Base-by-base conservation (phyloP, 2,329 filamentous ascomycete species). In the Periconia sp. region DNA sequence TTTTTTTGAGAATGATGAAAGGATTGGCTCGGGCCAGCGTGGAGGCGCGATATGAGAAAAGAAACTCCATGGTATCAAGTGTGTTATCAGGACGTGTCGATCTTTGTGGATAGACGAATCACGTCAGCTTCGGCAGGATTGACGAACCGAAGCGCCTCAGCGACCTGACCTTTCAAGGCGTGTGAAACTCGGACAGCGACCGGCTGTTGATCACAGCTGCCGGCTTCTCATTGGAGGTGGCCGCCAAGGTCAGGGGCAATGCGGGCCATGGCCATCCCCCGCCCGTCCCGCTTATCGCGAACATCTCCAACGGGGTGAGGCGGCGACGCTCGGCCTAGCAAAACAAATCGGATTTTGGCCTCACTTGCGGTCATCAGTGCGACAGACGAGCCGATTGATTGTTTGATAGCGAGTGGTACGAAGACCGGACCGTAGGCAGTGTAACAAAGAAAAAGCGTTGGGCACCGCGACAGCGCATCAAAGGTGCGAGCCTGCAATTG, bases 361-460 rank as follows among this genome's bases (percentile, higher is more conserved):
- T 27, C 23, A 27, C 23, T 27, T 27, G 3, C 8, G 23, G 23
- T 8, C 23, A 27, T 27, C 23, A 3, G 23, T 5, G 33, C 33
- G 33, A 11, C 33, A 11, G 33, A 5, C 33, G 5, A n/a, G 33
- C 33, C 11, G 15, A n/a, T n/a, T 30, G 27, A 23, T 45, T 6
- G n/a, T 19, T 7, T 37, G 33, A 14, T 33, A 33, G 33, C 33
- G 13, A 37, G 33, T n/a, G 15, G 33, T 37, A 11, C 11, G n/a
- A n/a, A n/a, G n/a, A n/a, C n/a, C n/a, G n/a, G n/a, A n/a, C 33
- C 13, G 33, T 11, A 23, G 35, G 52, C 56, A n/a, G n/a, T n/a
- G 60, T 50, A 58, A 62, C 59, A 62, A 62, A 62, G 60, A 49
- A 56, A 47, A 57, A 50, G 35, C 53, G 53, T 54, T 53, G 50